Evolutionary conservation across 108 stramenopile species (phyloP).

Genomic region (Mayamaea pseudoterrestris): DNA sequence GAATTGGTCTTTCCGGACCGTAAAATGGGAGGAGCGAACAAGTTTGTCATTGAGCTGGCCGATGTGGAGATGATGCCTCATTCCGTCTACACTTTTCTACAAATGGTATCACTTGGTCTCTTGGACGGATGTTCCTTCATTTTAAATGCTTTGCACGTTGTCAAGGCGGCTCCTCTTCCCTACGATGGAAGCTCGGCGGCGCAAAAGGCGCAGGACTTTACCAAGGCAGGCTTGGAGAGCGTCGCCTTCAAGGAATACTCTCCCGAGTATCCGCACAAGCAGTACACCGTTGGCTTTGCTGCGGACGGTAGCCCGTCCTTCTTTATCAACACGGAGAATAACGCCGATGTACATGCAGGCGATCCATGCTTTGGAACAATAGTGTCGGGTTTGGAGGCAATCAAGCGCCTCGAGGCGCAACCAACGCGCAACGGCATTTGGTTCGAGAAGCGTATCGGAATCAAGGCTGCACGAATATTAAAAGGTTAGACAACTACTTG

Average conservation of each 20-base stretch:
- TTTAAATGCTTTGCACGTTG: slow-evolving; percentile 35
- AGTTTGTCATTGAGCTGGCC: slow-evolving; percentile 56
- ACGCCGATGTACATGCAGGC: slow-evolving; percentile 56
- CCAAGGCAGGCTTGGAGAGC: slow-evolving; percentile 28
- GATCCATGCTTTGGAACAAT: slow-evolving; percentile 68
- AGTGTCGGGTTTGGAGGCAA: slow-evolving; percentile 45
- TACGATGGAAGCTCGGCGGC: slow-evolving; percentile 17
- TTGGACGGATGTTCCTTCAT: slow-evolving; percentile 38
- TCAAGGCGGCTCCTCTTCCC: slow-evolving; percentile 44
- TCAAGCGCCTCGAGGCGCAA: slow-evolving; percentile 27
- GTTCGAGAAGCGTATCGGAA: slow-evolving; percentile 30
- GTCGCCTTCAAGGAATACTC: slow-evolving; percentile 71
- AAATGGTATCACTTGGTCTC: slow-evolving; percentile 31
- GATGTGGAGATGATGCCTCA: slow-evolving; percentile 68
- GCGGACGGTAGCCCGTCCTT: slow-evolving; percentile 61
- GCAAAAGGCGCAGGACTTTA: slow-evolving; percentile 25
- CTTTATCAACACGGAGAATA: slow-evolving; percentile 83
- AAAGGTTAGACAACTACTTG: no score
- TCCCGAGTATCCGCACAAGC: slow-evolving; percentile 47
- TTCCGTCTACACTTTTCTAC: slow-evolving; percentile 54
- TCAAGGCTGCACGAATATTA: slow-evolving; percentile 20
- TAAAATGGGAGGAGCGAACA: slow-evolving; percentile 13
- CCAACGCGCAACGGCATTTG: slow-evolving; percentile 33
- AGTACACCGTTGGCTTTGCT: slow-evolving; percentile 71
- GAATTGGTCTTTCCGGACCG: slow-evolving; percentile 41